Evolutionary conservation across 139 green algal species (phyloP).

Genomic region (Coccomyxa sp.): DNA sequence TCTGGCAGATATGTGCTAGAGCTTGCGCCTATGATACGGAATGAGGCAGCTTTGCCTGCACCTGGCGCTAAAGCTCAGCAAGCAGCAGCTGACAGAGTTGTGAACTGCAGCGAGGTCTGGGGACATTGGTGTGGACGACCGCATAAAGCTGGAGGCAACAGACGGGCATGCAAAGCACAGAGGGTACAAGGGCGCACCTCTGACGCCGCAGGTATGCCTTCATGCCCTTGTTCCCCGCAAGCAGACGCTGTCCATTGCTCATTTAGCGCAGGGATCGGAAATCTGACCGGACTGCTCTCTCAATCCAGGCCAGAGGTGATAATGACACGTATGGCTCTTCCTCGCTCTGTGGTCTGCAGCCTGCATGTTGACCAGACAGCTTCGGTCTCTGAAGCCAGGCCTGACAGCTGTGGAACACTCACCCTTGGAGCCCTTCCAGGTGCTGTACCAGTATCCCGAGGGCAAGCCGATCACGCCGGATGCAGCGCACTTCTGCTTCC

Average conservation of each 20-base stretch:
- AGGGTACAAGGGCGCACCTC: constrained; percentile 4
- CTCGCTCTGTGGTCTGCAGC: no score
- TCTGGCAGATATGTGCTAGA: not conserved
- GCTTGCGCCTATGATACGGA: no score
- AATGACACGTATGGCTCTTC: no score
- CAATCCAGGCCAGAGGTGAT: no score
- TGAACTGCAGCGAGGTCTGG: constrained; percentile 4
- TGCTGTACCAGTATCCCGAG: constrained; percentile 57
- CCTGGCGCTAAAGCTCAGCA: not conserved
- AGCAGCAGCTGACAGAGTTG: not conserved
- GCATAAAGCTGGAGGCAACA: not conserved
- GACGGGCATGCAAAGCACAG: constrained; percentile 8
- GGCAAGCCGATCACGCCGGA: constrained; percentile 22
- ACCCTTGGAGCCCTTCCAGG: no score
- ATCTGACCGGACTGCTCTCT: no score
- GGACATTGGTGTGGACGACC: not conserved
- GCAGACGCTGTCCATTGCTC: no score
- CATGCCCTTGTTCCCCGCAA: no score
- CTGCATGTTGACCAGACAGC: not conserved
- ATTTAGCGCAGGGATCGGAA: no score
- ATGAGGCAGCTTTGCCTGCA: no score
- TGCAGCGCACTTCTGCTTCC: constrained; percentile 76
- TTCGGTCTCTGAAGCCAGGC: not conserved
- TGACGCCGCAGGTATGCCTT: constrained; percentile 7
- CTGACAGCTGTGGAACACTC: not conserved